These are phyloP conservation scores for Capronia epimyces DNA, from an alignment of 2,329 filamentous ascomycete genomes.

Conservation along the genomic window DNA sequence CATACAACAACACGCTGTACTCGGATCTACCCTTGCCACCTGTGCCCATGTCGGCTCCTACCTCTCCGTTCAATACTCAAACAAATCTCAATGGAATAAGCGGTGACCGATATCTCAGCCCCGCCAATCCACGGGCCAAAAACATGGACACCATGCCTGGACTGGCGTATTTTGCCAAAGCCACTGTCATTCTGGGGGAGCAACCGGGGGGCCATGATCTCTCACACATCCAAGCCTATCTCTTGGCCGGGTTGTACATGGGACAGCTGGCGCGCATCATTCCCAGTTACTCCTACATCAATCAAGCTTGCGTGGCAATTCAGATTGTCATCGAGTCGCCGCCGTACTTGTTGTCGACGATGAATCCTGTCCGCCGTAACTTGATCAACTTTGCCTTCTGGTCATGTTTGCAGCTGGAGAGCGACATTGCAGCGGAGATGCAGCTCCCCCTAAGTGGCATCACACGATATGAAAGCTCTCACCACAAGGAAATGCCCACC, in stretches of 20 bases:
- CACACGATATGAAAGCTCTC: conserved; percentile 48
- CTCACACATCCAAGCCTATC: conserved; percentile 74
- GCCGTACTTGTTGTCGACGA: conserved; percentile 17
- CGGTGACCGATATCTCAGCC: conserved; percentile 9
- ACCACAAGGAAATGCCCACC: conserved; percentile 30
- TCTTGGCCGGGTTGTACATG: conserved; percentile 82
- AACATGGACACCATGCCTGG: conserved; percentile 87
- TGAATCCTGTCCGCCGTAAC: conserved; percentile 35
- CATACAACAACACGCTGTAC: conserved; percentile 26
- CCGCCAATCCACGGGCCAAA: conserved; percentile 44
- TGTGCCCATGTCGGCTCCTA: conserved; percentile 27
- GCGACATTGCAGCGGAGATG: conserved; percentile 87
- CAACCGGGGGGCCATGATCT: conserved; percentile 73
- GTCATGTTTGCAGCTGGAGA: conserved; percentile 91
- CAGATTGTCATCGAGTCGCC: conserved; percentile 69
- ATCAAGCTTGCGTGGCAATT: conserved; percentile 54
- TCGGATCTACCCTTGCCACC: conserved; percentile 27
- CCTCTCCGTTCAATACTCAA: conserved; percentile 23
- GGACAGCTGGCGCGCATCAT: conserved; percentile 81
- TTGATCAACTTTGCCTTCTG: conserved; percentile 74
- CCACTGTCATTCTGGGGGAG: conserved; percentile 78
- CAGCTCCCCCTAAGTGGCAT: conserved; percentile 59
- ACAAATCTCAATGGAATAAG: conserved; percentile 19
- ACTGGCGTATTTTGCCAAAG: conserved; percentile 80
- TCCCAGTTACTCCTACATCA: conserved; percentile 73